These are phyloP conservation scores for Prototheca wickerhamii DNA, from an alignment of 163 green algal species.

Conservation along the genomic window DNA sequence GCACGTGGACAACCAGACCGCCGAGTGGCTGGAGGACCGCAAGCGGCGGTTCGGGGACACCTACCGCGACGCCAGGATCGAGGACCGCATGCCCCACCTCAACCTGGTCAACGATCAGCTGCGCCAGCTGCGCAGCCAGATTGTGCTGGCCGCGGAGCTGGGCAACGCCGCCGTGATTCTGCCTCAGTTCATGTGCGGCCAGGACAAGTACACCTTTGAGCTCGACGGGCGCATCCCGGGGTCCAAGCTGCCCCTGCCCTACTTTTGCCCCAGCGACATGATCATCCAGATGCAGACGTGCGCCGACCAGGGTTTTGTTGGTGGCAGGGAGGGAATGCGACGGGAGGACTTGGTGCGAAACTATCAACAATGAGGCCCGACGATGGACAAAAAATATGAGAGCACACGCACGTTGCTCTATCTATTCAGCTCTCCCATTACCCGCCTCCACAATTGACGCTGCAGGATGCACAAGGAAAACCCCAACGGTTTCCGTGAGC, in stretches of 20 bases:
- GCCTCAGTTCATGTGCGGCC: constrained; percentile 72
- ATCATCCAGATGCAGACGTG: constrained; percentile 79
- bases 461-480: constrained; percentile 29
- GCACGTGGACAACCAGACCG: not conserved
- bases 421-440: too few relatives aligned
- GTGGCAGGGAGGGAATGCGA: too few relatives aligned
- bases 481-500: constrained; percentile 54
- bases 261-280: constrained; percentile 85
- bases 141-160: constrained; percentile 23
- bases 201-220: constrained; percentile 84
- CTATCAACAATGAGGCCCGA: not conserved
- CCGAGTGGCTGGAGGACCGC: constrained; percentile 40
- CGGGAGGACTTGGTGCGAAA: not conserved
- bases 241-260: constrained; percentile 59
- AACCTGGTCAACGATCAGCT: constrained; percentile 80
- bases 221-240: constrained; percentile 58
- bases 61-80: constrained; percentile 40
- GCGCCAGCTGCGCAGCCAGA: constrained; percentile 18
- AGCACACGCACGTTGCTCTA: too few relatives aligned
- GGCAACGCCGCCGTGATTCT: constrained; percentile 66
- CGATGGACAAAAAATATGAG: too few relatives aligned
- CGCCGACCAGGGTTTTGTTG: too few relatives aligned
- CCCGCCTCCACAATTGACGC: too few relatives aligned
- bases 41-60: constrained; percentile 13
- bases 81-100: constrained; percentile 63